phyloP scores from a whole-genome alignment of 1,284 basidiomycete species.

The Cutaneotrichosporon arboriforme region DNA sequence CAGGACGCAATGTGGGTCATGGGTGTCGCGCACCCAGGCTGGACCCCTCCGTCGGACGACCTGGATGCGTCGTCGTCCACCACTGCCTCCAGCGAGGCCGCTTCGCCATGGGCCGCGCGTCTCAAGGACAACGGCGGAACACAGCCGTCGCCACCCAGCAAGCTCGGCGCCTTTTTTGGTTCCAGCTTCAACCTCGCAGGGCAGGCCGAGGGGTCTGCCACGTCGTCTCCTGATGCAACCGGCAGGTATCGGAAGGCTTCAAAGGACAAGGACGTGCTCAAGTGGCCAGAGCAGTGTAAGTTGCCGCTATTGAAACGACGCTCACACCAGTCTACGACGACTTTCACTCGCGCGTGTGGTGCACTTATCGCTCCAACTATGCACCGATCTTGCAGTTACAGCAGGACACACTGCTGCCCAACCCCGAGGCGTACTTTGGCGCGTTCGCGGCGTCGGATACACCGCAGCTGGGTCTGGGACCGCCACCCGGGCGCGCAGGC shows the following conservation, averaged over 20 bases:
- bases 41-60: constrained; percentile 27
- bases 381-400: constrained; percentile 64
- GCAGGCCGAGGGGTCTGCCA: constrained; percentile 5
- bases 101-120: constrained; percentile 9
- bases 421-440: constrained; percentile 51
- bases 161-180: constrained; percentile 42
- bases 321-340: constrained; percentile 71
- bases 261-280: constrained; percentile 31
- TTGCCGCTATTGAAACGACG: constrained; percentile 20
- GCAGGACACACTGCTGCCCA: constrained; percentile 32
- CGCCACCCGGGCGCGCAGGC: neutral
- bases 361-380: constrained; percentile 88
- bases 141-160: constrained; percentile 17
- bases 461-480: neutral
- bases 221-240: constrained; percentile 5
- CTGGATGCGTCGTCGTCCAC: neutral
- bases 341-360: constrained; percentile 80
- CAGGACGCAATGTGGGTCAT: constrained; percentile 76
- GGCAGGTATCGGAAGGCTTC: constrained; percentile 19
- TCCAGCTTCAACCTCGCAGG: constrained; percentile 20
- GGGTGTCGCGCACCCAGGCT: constrained; percentile 64
- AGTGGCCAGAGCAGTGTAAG: constrained; percentile 47
- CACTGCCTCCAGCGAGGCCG: neutral
- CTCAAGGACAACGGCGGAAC: constrained; percentile 9
- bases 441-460: constrained; percentile 38